Base-by-base conservation (phyloP, 2,329 filamentous ascomycete genomes). In the Aspergillus sojae region DNA sequence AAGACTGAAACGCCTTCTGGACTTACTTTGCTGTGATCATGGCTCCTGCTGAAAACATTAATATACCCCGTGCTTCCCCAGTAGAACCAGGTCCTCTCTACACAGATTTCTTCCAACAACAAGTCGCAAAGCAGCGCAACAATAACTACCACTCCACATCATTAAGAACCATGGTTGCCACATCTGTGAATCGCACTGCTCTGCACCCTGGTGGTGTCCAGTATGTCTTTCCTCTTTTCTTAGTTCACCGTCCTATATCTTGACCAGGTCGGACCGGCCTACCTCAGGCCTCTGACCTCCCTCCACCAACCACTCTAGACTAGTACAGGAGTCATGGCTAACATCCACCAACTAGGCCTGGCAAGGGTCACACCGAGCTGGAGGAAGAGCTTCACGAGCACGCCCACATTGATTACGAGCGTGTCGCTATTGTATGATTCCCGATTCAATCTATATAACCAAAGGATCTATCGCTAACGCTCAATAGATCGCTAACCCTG, bases 401-500 rank as follows among this genome's bases (percentile, higher is more conserved):
- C 77, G 95, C 95, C 71, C 94, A 99, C 86, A 99, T 99, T 77
- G 95, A 99, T 86, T 99, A 98, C 80, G 92, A 98, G 82, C 91
- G 93, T 77, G 95, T 99, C 76, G 92, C 95, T 68, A 99, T 99
- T 85, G 94, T 96, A 87, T 80, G 92, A 48, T 67, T 10, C 45
- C 60, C 41, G 61, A 45, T 23, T 58, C 1, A 9, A 43, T 36
- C 3, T 9, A 1, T 34, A 41, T 21, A 54, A 53, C 28, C 55
- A 45, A 57, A 56, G 52, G 57, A 39, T 43, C 62, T 60, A 34
- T 57, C 57, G 59, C 64, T 71, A 57, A 65, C 52, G 11, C 16
- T 19, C 23, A 36, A 48, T 72, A 89, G 86, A 85, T 89, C 73
- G 92, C 93, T 83, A 98, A 99, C 83, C 94, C 94, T 68, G 95